Evolutionary conservation across 176 grass and related monocot species (phyloP).

Genomic region (Carex myosuroides): DNA sequence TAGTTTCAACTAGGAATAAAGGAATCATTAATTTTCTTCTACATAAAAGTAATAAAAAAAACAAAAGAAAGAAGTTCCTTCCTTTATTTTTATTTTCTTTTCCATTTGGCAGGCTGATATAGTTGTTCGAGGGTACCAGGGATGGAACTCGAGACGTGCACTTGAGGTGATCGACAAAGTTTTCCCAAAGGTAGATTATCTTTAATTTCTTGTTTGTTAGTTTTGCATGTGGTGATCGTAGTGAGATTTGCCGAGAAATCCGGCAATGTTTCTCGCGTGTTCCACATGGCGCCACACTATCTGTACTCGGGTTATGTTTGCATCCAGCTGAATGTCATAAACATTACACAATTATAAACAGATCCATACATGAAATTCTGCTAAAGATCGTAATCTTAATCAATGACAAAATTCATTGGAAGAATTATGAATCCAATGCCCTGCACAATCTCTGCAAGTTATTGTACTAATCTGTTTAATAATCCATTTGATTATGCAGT

Average conservation of each 20-base stretch:
- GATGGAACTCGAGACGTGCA: slow-evolving; percentile 79
- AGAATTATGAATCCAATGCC: no score
- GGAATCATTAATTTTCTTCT: background rate
- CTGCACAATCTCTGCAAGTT: no score
- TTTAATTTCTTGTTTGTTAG: background rate
- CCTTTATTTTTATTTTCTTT: background rate
- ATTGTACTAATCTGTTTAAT: no score
- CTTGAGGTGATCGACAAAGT: slow-evolving; percentile 66
- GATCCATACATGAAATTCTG: background rate
- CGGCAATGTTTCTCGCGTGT: background rate
- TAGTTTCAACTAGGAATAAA: background rate
- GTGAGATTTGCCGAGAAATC: background rate
- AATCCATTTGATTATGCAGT: no score
- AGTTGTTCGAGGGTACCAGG: slow-evolving; percentile 58
- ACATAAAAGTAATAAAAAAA: background rate
- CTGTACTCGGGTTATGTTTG: background rate
- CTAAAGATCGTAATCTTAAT: background rate
- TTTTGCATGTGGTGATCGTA: background rate
- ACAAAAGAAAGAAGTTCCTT: background rate
- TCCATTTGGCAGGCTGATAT: slow-evolving; percentile 53
- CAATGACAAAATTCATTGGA: no score
- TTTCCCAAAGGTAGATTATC: slow-evolving; percentile 50
- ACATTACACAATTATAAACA: background rate
- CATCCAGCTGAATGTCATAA: background rate
- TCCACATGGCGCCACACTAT: background rate